phyloP scores from a whole-genome alignment of 2,329 filamentous ascomycete species.

The Fusarium solani-melongenae region DNA sequence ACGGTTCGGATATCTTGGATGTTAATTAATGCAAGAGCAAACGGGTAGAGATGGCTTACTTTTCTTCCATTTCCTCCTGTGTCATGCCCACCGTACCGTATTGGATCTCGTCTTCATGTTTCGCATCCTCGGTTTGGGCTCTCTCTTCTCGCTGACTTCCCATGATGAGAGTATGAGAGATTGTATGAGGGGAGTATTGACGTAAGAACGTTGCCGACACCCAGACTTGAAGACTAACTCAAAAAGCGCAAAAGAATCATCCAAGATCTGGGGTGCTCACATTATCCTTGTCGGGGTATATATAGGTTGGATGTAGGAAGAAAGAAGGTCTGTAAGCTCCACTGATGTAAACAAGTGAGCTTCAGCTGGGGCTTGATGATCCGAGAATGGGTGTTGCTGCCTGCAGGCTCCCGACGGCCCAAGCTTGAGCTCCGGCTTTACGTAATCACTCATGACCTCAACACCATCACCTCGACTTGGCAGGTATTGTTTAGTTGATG shows the following conservation, averaged over 20 bases:
- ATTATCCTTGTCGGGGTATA: not conserved
- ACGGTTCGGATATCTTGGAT: constrained; percentile 79
- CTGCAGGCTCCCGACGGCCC: constrained; percentile 21
- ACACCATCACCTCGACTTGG: not conserved
- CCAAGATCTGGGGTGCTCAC: not conserved
- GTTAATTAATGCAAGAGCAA: constrained; percentile 29
- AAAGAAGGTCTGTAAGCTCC: not conserved
- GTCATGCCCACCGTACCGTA: constrained; percentile 56
- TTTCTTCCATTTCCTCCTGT: constrained; percentile 57
- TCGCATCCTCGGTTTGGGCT: constrained; percentile 50
- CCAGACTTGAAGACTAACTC: not conserved
- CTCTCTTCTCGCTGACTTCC: constrained; percentile 7
- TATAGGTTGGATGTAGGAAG: not conserved
- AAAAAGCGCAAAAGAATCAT: not conserved
- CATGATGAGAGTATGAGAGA: constrained; percentile 8
- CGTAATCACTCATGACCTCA: not conserved
- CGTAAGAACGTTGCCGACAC: no score
- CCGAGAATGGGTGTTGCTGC: constrained; percentile 27
- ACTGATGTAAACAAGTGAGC: constrained; percentile 6
- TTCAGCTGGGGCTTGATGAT: constrained; percentile 13
- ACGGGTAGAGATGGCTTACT: constrained; percentile 44
- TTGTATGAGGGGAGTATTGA: not conserved
- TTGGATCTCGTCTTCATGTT: constrained; percentile 63
- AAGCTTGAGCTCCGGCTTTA: constrained; percentile 11
- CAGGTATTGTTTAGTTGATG: not conserved